Conservation (phyloP, 140 eudicot species). For the Bidens hawaiensis region DNA sequence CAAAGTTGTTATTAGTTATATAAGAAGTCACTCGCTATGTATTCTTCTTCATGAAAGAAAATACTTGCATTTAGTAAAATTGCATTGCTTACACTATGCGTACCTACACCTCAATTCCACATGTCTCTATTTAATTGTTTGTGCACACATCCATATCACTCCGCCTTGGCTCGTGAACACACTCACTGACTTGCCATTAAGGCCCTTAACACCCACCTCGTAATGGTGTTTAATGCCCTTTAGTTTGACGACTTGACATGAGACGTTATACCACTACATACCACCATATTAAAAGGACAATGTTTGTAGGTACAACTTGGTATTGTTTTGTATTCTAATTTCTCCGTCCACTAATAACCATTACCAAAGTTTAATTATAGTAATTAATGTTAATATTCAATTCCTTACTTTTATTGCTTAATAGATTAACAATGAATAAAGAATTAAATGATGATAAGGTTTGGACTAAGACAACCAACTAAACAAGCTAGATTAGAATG, state of each 20-base stretch:
- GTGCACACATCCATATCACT: too few relatives aligned
- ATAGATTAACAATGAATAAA: background rate
- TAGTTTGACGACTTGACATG: too few relatives aligned
- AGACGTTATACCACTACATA: too few relatives aligned
- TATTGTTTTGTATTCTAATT: background rate
- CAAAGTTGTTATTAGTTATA: background rate
- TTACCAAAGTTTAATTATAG: background rate
- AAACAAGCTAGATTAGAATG: background rate
- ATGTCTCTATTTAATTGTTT: too few relatives aligned
- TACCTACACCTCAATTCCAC: too few relatives aligned
- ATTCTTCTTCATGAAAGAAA: background rate
- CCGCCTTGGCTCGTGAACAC: too few relatives aligned
- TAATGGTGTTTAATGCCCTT: too few relatives aligned
- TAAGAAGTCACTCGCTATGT: too few relatives aligned
- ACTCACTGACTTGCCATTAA: too few relatives aligned
- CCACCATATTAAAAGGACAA: background rate
- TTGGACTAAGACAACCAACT: background rate
- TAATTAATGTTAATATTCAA: background rate
- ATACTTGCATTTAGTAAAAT: background rate
- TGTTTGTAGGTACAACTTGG: too few relatives aligned
- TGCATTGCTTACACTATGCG: background rate
- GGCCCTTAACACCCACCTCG: too few relatives aligned
- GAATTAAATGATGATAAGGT: background rate
- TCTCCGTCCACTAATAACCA: background rate
- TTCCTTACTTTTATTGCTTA: background rate